These are phyloP conservation scores for Begonia fuchsioides DNA, from an alignment of 306 rosid genomes.

Conservation along the genomic window DNA sequence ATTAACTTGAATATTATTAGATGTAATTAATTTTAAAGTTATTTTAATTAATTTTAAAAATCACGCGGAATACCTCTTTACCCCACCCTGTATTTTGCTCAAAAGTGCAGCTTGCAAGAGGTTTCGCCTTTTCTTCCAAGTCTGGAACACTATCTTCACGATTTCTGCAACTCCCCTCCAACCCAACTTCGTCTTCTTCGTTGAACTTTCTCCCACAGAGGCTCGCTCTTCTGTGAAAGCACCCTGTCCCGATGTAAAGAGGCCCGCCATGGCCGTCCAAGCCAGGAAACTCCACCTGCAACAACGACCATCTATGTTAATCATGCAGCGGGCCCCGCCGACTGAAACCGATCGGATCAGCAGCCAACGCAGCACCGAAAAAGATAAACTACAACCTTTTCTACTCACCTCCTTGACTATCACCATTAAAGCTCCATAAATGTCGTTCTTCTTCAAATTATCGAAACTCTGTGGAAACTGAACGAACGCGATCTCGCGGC, in stretches of 20 bases:
- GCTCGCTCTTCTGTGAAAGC: constrained; percentile 67
- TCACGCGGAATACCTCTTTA: no score
- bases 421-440: constrained; percentile 23
- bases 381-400: no score
- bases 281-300: constrained; percentile 50
- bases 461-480: constrained; percentile 50
- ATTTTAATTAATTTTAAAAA: no score
- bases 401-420: constrained; percentile 21
- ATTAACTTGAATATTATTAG: no score
- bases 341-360: no score
- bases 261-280: constrained; percentile 61
- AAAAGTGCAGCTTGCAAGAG: constrained; percentile 45
- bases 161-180: constrained; percentile 14
- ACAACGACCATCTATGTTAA: not conserved
- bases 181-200: constrained; percentile 16
- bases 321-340: no score
- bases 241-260: constrained; percentile 48
- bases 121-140: constrained; percentile 35
- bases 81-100: constrained; percentile 80
- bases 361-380: no score
- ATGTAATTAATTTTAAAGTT: no score
- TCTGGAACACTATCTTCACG: constrained; percentile 12
- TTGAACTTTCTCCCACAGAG: constrained; percentile 43
- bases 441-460: constrained; percentile 45
- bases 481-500: constrained; percentile 56